Base-by-base conservation (phyloP, 2,329 filamentous ascomycete species). In the Aaosphaeria arxii region DNA sequence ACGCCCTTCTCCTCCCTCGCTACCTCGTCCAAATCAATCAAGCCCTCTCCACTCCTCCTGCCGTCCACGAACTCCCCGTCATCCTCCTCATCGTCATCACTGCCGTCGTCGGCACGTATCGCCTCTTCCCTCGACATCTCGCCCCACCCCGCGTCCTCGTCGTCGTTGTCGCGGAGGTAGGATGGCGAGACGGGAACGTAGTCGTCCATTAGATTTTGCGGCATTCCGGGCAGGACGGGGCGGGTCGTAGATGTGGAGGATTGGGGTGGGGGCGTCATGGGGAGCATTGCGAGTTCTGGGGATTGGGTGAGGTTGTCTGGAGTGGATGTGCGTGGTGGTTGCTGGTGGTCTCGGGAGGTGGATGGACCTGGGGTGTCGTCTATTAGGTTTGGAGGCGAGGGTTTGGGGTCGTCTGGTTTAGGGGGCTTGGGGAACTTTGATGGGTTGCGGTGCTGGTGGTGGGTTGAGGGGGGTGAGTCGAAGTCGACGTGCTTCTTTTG, bases 1-100 rank as follows among this genome's bases (percentile, higher is more conserved):
- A 68, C 66, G 30, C 64, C 65, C 47, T 60, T 63, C 56, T 69
- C 66, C 48, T 69, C 64, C 43, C 59, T 59, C 29, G 64, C 64
- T 13, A 69, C 66, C 33, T 53, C 64, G 54, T 69, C 66, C 11
- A 68, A 41, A 59, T 68, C 66, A 33, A 67, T 51, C 47, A 69
- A 45, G 1, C 52, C 58, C 24, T 52, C 54, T 38, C 48, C 51
- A 40, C 40, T 43, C 31, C 49, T 43, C 7, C 42, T 48, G 24
- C 42, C 44, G 4, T n/a, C n/a, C 33, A 36, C 33, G 33, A 36
- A 9, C 33, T 36, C 33, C 7, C 33, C 33, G 1, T 54, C 58
- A 7, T 48, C 56, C 0, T 54, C 59, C 29, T 57, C 51, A 11
- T 51, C 60, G 30, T 57, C 56, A 28, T 58, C 56, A 31, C 47